Evolutionary conservation across 129 eudicot genomes (phyloP).

Genomic region (sunflower (Helianthus annuus)): DNA sequence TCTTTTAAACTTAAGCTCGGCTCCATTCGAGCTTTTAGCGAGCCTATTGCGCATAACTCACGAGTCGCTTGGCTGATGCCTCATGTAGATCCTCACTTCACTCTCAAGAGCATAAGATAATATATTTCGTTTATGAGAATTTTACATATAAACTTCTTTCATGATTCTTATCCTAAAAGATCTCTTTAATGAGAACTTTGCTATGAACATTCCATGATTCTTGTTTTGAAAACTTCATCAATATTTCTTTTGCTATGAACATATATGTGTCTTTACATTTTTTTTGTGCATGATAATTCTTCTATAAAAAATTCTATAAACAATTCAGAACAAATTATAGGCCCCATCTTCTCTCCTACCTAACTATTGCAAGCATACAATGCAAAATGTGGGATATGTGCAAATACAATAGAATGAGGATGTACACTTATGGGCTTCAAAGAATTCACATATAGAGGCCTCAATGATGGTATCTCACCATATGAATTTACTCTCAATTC

Average conservation of each 20-base stretch:
- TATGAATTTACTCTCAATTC: constrained; percentile 44
- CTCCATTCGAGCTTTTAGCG: no score
- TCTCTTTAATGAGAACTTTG: background rate
- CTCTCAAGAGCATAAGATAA: background rate
- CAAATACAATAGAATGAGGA: constrained; percentile 74
- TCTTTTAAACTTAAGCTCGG: no score
- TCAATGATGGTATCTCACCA: constrained; percentile 58
- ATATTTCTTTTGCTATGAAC: background rate
- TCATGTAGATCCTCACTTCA: background rate
- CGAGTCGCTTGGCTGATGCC: no score
- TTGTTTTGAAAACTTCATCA: background rate
- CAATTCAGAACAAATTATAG: constrained; percentile 22
- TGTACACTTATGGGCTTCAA: constrained; percentile 57
- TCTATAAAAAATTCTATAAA: constrained; percentile 17
- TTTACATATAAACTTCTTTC: background rate
- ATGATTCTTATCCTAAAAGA: background rate
- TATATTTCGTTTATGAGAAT: background rate
- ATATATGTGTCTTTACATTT: background rate
- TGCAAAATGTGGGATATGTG: constrained; percentile 52
- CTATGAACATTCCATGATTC: background rate
- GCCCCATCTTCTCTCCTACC: constrained; percentile 17
- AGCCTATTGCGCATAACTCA: no score
- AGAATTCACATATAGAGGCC: constrained; percentile 47
- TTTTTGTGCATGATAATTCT: constrained; percentile 3
- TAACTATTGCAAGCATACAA: constrained; percentile 54